Evolutionary conservation across 164 flowering plant species (phyloP), one percentile per base, ranked within the genome.

Genomic region (Berberis vulgaris): DNA sequence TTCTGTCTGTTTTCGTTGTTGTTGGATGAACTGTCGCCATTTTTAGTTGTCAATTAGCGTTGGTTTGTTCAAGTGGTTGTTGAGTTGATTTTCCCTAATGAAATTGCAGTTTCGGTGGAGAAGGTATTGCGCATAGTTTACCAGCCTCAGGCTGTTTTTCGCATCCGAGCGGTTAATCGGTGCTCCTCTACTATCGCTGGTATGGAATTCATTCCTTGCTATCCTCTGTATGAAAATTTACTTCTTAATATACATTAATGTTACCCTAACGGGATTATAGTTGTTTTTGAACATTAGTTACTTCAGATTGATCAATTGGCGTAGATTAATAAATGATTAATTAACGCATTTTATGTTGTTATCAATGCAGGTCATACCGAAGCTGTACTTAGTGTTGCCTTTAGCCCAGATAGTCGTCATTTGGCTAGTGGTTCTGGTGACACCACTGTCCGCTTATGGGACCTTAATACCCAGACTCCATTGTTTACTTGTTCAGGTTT

Each of bases 391-490:
- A 87, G 89, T 49, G 98, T 94, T 70, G 78, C 96, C 54, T 94
- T 94, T 72, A 91, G 97, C 75, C 97, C 97, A 69, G 97, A 94
- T 79, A 95, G 98, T 44, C 77, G 73, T 42, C 91, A 88, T 43
- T 71, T 94, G 74, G 98, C 98, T 2, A 94, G 98, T 81, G 98
- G 98, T 67, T 94, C 98, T 9, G 98, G 98, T 69, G 98, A 94
- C 77, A 91, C 96, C 13, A 91, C 96, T 53, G 93, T 94, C 38
- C 84, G 98, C 47, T 60, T 94, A 45, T 94, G 98, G 98, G 98
- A 94, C 70, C 81, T 94, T 39, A 83, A 69, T 65, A 94, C 99
- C 38, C 97, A 91, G 72, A 91, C 97, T 12, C 99, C 97, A 54
- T 59, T 85, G 73, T 87, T 74, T 71, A 91, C 90, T 5, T 94